Conservation (phyloP, 371 early-diverging fungal species). For the Nosema bombycis region DNA sequence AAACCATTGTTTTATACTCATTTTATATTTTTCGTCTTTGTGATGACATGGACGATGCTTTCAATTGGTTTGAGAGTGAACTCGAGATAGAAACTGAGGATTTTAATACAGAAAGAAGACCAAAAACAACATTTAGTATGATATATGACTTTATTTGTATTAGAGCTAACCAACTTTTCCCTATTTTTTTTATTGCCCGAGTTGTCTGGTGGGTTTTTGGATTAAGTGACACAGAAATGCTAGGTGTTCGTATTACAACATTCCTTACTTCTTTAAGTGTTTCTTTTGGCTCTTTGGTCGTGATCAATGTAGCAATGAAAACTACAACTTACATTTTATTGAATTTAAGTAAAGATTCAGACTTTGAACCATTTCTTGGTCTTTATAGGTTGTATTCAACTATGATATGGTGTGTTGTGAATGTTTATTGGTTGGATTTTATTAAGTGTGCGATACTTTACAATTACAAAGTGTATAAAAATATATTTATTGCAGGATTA, state of each 20-base stretch:
- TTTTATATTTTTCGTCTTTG: neutral
- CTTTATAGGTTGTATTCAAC: constrained; percentile 21
- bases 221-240: constrained; percentile 6
- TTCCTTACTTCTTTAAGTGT: constrained; percentile 16
- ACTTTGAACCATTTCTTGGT: neutral
- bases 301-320: neutral
- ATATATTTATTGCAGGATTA: constrained; percentile 45
- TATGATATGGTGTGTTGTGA: constrained; percentile 49
- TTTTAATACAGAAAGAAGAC: neutral
- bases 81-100: constrained; percentile 8
- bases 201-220: constrained; percentile 41
- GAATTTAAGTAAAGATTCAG: constrained; percentile 29
- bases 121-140: neutral
- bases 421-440: constrained; percentile 48
- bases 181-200: constrained; percentile 20
- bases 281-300: constrained; percentile 22
- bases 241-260: constrained; percentile 21
- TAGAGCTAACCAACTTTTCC: constrained; percentile 10
- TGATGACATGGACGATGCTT: constrained; percentile 4
- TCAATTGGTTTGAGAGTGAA: constrained; percentile 31
- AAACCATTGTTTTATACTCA: neutral
- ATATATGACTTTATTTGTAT: constrained; percentile 4
- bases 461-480: constrained; percentile 15
- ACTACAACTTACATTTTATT: constrained; percentile 25
- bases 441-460: constrained; percentile 26